Conservation (phyloP, 352 stramenopile species). For the Stramenopiles sp. region DNA sequence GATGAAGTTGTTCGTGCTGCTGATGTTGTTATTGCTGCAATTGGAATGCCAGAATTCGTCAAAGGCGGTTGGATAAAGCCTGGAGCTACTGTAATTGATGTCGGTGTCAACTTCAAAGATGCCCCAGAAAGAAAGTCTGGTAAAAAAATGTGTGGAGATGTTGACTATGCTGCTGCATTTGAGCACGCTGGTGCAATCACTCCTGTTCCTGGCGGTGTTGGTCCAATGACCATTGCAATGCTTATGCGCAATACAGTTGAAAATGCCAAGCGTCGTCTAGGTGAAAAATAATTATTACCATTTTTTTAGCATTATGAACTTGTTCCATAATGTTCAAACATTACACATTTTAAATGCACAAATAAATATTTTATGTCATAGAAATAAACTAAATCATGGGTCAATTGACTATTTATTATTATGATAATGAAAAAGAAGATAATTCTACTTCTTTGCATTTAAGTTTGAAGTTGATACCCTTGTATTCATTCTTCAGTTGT, state of each 20-base stretch:
- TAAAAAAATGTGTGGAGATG: conserved; percentile 86
- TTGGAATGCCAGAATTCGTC: conserved; percentile 68
- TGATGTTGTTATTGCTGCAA: conserved; percentile 83
- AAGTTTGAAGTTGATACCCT: too few relatives aligned
- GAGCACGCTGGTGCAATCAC: conserved; percentile 55
- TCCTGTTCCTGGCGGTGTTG: conserved; percentile 75
- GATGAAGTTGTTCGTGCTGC: conserved; percentile 40
- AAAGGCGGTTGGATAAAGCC: conserved; percentile 76
- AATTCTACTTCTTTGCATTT: too few relatives aligned
- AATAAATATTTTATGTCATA: too few relatives aligned
- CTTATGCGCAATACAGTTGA: conserved; percentile 19
- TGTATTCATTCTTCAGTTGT: too few relatives aligned
- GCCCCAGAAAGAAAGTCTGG: conserved; percentile 28
- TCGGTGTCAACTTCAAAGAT: conserved; percentile 87
- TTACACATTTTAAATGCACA: too few relatives aligned
- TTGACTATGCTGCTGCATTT: conserved; percentile 42
- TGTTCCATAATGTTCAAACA: too few relatives aligned
- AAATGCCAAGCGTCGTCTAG: conserved; percentile 10
- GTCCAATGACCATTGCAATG: conserved; percentile 87
- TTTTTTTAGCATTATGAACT: too few relatives aligned
- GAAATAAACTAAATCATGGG: too few relatives aligned
- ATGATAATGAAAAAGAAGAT: too few relatives aligned
- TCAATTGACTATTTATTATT: too few relatives aligned
- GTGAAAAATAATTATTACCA: too few relatives aligned
- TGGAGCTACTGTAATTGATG: conserved; percentile 81